Conservation (phyloP, 148 eudicot species). For the Fagopyrum tataricum region DNA sequence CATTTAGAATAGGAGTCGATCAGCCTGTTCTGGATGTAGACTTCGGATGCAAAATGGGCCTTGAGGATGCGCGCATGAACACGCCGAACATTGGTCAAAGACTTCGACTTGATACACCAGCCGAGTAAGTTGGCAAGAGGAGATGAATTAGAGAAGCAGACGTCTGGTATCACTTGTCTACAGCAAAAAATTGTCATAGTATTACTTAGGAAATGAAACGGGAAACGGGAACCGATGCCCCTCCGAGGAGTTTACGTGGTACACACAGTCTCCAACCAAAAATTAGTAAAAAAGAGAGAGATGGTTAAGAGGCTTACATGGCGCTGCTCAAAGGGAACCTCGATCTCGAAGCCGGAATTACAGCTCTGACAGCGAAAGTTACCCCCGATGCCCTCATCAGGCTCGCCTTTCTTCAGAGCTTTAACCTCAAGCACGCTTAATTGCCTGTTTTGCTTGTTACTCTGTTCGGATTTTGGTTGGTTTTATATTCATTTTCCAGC, state of each 20-base stretch:
- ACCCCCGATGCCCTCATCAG: conserved; percentile 41
- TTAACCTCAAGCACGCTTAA: conserved; percentile 13
- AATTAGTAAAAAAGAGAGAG: no score
- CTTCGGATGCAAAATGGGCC: conserved; percentile 46
- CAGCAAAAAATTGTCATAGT: no score
- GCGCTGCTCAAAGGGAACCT: conserved; percentile 86
- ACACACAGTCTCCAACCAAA: no score
- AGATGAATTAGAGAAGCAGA: conserved; percentile 41
- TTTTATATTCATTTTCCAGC: not conserved
- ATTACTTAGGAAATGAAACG: no score
- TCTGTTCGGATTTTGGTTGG: no score
- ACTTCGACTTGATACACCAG: conserved; percentile 47
- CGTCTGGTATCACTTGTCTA: conserved; percentile 27
- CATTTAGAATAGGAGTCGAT: conserved; percentile 64
- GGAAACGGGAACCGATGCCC: no score
- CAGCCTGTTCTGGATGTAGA: conserved; percentile 69
- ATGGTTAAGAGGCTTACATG: conserved; percentile 45
- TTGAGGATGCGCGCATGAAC: conserved; percentile 59
- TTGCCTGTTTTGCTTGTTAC: no score
- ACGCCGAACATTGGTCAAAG: conserved; percentile 28
- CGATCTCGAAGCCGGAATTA: conserved; percentile 85
- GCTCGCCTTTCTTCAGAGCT: conserved; percentile 58
- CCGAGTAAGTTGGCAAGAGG: conserved; percentile 62
- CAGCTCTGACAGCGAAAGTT: conserved; percentile 67
- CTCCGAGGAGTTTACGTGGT: no score